Percentiles rank a stretch among this genome's conserved stretches.
Conservation (phyloP, 202 grass and related monocot species). For the Miscanthus sacchariflorus region DNA sequence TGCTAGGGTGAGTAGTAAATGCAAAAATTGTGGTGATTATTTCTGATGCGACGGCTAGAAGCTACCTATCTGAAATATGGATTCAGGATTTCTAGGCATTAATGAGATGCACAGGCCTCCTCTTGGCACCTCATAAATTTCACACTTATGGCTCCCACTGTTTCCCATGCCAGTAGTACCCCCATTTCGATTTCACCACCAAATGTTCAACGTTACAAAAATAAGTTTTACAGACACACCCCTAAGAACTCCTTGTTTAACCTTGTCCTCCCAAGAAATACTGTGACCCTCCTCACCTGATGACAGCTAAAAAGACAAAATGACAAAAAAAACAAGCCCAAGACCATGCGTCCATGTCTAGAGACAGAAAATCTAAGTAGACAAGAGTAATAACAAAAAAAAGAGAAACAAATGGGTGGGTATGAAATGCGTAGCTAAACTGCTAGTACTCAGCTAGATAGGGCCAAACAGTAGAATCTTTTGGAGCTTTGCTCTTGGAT, state of each 20-base stretch:
- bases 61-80: slow-evolving; percentile 26
- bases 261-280: slow-evolving; percentile 44
- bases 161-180: background rate
- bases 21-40: background rate
- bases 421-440: slow-evolving; percentile 33
- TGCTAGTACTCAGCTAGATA: slow-evolving; percentile 4
- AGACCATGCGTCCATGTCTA: slow-evolving; percentile 11
- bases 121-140: slow-evolving; percentile 54
- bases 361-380: background rate
- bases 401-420: slow-evolving; percentile 2
- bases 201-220: slow-evolving; percentile 39
- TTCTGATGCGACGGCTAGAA: slow-evolving; percentile 17
- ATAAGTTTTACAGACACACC: slow-evolving; percentile 17
- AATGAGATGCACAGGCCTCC: slow-evolving; percentile 44
- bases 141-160: slow-evolving; percentile 52
- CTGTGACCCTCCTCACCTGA: background rate
- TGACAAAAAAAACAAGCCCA: slow-evolving; percentile 27
- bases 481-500: slow-evolving; percentile 59
- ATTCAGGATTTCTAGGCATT: slow-evolving; percentile 35
- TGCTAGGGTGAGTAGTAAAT: slow-evolving; percentile 19
- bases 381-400: background rate
- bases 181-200: slow-evolving; percentile 29
- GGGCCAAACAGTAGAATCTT: slow-evolving; percentile 55
- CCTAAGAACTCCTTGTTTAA: slow-evolving; percentile 53
- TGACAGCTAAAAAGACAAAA: slow-evolving; percentile 28